phyloP scores from a whole-genome alignment of 257 asterid species.

The Scutellaria galericulata region DNA sequence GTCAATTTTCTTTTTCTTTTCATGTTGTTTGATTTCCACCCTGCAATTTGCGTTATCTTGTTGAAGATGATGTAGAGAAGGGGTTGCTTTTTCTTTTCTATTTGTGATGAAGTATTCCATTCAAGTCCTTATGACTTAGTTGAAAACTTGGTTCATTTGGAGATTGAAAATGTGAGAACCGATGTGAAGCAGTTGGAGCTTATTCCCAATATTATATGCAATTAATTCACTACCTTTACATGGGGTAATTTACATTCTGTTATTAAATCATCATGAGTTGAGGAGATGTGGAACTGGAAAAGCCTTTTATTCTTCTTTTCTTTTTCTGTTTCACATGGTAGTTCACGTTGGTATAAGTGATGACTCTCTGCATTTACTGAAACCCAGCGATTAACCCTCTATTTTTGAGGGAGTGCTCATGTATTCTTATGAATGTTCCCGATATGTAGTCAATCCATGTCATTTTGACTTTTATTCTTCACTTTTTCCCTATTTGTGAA shows the following conservation, averaged over 20 bases:
- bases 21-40: slow-evolving; percentile 1
- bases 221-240: not conserved
- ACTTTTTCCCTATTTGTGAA: not conserved
- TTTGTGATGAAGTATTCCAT: slow-evolving; percentile 12
- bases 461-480: not conserved
- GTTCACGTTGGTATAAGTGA: slow-evolving; percentile 10
- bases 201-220: not conserved
- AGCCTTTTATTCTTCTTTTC: not conserved
- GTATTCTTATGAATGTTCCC: not conserved
- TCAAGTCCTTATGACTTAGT: slow-evolving; percentile 1
- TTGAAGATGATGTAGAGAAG: not conserved
- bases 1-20: not conserved
- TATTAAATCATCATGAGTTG: not conserved
- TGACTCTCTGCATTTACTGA: not conserved
- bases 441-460: not conserved
- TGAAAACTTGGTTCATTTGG: not conserved
- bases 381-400: not conserved
- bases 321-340: not conserved
- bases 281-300: not conserved
- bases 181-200: not conserved
- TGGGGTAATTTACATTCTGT: not conserved
- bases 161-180: not conserved
- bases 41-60: not conserved
- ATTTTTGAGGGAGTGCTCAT: not conserved
- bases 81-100: slow-evolving; percentile 13